A percentile compares a stretch with the other conserved stretches of the same genome.
Conservation (phyloP, 176 grass and related monocot species). For the Eragrostis curvula region DNA sequence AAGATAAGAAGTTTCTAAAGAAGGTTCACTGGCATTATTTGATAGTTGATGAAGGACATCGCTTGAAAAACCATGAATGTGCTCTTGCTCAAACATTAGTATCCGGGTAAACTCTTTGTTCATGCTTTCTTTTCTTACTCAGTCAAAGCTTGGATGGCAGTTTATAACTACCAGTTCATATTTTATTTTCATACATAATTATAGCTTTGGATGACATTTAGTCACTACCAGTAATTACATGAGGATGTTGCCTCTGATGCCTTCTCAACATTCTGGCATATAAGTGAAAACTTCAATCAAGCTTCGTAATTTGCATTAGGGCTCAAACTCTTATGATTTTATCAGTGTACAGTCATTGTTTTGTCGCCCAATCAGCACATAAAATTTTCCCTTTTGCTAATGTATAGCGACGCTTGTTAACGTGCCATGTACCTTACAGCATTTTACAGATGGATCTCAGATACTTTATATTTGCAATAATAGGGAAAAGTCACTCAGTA, state of each 20-base stretch:
- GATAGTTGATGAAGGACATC: slow-evolving; percentile 99
- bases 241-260: slow-evolving; percentile 14
- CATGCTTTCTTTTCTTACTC: slow-evolving; percentile 6
- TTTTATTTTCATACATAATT: background rate
- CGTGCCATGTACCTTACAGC: background rate
- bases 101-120: slow-evolving; percentile 73
- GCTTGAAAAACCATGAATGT: slow-evolving; percentile 99
- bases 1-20: slow-evolving; percentile 97
- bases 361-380: background rate
- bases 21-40: slow-evolving; percentile 98
- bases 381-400: background rate
- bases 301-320: background rate
- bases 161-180: background rate
- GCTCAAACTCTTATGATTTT: background rate
- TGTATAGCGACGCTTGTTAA: slow-evolving; percentile 8
- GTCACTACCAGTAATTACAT: background rate
- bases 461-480: slow-evolving; percentile 9
- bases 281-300: background rate
- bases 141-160: slow-evolving; percentile 14
- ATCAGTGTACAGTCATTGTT: background rate
- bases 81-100: slow-evolving; percentile 92
- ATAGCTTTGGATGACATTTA: slow-evolving; percentile 9
- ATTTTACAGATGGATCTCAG: slow-evolving; percentile 18
- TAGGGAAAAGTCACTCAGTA: background rate
- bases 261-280: background rate